Evolutionary conservation across 805 yeast genomes (phyloP).

Genomic region (Brettanomyces custersianus): DNA sequence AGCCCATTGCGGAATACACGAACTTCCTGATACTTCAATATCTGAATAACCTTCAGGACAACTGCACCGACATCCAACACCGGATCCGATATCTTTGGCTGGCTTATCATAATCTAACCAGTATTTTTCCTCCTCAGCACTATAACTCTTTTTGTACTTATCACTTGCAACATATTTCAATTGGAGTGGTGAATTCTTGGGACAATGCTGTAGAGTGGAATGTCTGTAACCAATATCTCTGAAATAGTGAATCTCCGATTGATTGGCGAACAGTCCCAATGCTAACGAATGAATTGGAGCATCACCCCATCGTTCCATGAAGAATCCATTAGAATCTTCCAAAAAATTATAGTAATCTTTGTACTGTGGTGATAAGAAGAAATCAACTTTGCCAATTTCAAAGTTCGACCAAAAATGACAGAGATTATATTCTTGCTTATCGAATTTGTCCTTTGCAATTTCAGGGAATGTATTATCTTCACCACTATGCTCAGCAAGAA

Average conservation of each 20-base stretch:
- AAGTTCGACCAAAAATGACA: slow-evolving; percentile 93
- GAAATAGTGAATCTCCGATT: slow-evolving; percentile 76
- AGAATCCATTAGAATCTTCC: slow-evolving; percentile 75
- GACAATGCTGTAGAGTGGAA: slow-evolving; percentile 77
- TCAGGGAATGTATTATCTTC: slow-evolving; percentile 23
- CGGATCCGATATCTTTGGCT: slow-evolving; percentile 42
- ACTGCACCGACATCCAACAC: slow-evolving; percentile 81
- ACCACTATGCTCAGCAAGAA: slow-evolving; percentile 30
- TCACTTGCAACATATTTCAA: slow-evolving; percentile 28
- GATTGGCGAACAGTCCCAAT: slow-evolving; percentile 61
- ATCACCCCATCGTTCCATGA: slow-evolving; percentile 94
- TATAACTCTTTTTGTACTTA: slow-evolving; percentile 26
- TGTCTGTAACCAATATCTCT: slow-evolving; percentile 89
- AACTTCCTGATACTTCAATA: slow-evolving; percentile 44
- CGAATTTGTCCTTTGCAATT: slow-evolving; percentile 45
- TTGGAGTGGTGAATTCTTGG: slow-evolving; percentile 53
- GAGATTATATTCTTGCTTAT: slow-evolving; percentile 60
- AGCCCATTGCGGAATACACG: slow-evolving; percentile 47
- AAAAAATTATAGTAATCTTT: slow-evolving; percentile 57
- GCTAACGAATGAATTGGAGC: slow-evolving; percentile 92
- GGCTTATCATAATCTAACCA: slow-evolving; percentile 26
- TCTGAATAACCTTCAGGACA: slow-evolving; percentile 54
- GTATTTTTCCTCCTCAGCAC: slow-evolving; percentile 26
- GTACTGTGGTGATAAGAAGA: slow-evolving; percentile 61
- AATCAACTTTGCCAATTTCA: slow-evolving; percentile 77